Base-by-base conservation (phyloP, 164 flowering plant genomes). In the Magnolia sinica region DNA sequence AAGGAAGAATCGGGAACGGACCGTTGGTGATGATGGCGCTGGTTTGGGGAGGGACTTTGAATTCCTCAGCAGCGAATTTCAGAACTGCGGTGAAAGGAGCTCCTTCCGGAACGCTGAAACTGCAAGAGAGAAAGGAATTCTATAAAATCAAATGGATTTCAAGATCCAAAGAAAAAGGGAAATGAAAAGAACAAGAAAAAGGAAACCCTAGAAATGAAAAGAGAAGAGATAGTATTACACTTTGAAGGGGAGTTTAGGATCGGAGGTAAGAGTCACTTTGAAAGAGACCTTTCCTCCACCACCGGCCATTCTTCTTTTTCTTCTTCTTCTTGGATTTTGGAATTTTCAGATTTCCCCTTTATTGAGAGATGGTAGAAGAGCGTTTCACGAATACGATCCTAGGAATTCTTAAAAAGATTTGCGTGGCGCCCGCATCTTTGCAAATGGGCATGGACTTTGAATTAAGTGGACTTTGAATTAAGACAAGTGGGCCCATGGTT, bases 11-110 rank as follows among this genome's bases (percentile, higher is more conserved):
- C 22, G 52, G 50, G 24, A 63, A 85, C 45, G 7, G 45, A 95
- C 99, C 99, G 70, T 95, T 93, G 71, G 99, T 95, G 88, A 95
- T 93, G 85, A 95, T 95, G n/a, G 99, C 99, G 83, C 99, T 93
- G 73, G 99, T 95, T 71, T 95, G 99, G 9, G 97, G 97, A 82
- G 99, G 99, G 10, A 95, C 99, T 82, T 96, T 94, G 87, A 96
- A 94, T 81, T 96, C 98, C 83, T 96, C 98, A 14, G 99, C 97
- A 0, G 98, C 98, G 77, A 90, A 96, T 83, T 96, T 96, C 82
- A 96, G 81, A 52, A 96, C 98, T 0, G 96, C 98, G 4, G 98
- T 96, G 82, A 96, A 96, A 1, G 99, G 99, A 45, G 99, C 99
- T 1, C 89, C 99, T 79, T 96, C 99, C 8, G 98, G 98, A 18